Evolutionary conservation across 768 basidiomycete species (phyloP), one percentile per base, ranked within the genome.

Genomic region (Termitomyces heimii): DNA sequence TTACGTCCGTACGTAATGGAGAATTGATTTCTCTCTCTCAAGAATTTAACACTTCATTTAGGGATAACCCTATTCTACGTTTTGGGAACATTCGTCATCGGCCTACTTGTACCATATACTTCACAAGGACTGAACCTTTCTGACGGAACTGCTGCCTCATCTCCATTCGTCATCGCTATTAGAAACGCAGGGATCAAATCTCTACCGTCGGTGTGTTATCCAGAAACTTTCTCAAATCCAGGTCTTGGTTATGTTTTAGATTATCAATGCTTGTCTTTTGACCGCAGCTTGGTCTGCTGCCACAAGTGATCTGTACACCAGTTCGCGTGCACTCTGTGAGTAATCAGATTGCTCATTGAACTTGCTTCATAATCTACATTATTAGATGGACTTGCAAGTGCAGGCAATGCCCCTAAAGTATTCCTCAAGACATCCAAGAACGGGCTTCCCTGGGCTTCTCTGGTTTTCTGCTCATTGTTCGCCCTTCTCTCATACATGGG

Each of bases 261-360:
- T 92, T 39, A 91, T 92, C 67, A 93, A 92, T 65, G 89, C 88
- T 3, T 85, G 82, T 68, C 77, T 96, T 14, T 72, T 98, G 61
- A 92, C 89, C 39, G 92, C 93, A 3, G 94, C 94, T 5, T 94
- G 91, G 88, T 96, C 94, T 26, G 94, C 94, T 34, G 92, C 90
- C 5, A 87, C 86, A 24, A 89, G 88, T 68, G 93, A 96, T 68
- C 69, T 97, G 46, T 96, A 93, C 73, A 94, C 92, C 4, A 87
- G 88, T 46, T 94, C 93, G 18, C 85, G 90, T 54, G 89, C 89
- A 0, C 78, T 98, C 9, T 95, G 89, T 90, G 60, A 63, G 86
- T 76, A 39, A 14, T 20, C 5, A 13, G 31, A 9, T 18, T 34
- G 35, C 28, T 26, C 46, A 54, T 39, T 54, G 59, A n/a, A 4